These are phyloP conservation scores for Metschnikowia noctiluminum DNA, from an alignment of 805 yeast species.

Conservation along the genomic window DNA sequence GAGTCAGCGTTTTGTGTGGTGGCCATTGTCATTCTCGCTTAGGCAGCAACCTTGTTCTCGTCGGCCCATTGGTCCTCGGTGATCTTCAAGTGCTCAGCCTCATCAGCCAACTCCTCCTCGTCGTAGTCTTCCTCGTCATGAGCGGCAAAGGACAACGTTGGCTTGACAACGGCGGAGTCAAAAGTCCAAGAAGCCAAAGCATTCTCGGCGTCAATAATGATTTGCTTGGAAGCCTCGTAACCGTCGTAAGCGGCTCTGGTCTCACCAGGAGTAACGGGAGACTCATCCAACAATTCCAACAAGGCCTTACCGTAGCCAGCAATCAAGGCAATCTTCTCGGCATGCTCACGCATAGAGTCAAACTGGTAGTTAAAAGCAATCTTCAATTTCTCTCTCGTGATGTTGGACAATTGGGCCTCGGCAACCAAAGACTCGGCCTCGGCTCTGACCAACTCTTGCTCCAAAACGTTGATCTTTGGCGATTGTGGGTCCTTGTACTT, in stretches of 20 bases:
- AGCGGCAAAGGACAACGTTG: conserved; percentile 61
- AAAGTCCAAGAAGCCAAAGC: conserved; percentile 96
- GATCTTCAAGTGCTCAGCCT: conserved; percentile 45
- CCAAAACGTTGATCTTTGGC: conserved; percentile 90
- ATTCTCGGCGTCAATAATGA: conserved; percentile 93
- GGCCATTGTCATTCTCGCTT: background rate
- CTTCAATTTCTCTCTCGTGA: conserved; percentile 96
- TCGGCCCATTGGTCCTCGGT: conserved; percentile 27
- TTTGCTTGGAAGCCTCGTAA: conserved; percentile 96
- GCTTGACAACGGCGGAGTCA: conserved; percentile 92
- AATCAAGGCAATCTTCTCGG: conserved; percentile 94
- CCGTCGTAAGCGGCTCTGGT: conserved; percentile 98
- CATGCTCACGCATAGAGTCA: conserved; percentile 89
- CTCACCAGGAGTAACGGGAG: conserved; percentile 99
- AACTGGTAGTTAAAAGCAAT: conserved; percentile 96
- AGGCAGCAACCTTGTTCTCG: conserved; percentile 17
- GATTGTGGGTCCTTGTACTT: conserved; percentile 98
- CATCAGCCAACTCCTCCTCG: conserved; percentile 41
- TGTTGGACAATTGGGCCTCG: conserved; percentile 96
- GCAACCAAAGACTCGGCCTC: conserved; percentile 99
- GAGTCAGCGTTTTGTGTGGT: too few species aligned
- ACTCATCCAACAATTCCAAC: conserved; percentile 90
- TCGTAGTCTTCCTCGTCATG: conserved; percentile 58
- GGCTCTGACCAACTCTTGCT: conserved; percentile 97
- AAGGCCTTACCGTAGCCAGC: conserved; percentile 99